Percentiles rank a stretch among this genome's conserved stretches.
Conservation (phyloP, 805 yeast species). For the Candida railenensis region DNA sequence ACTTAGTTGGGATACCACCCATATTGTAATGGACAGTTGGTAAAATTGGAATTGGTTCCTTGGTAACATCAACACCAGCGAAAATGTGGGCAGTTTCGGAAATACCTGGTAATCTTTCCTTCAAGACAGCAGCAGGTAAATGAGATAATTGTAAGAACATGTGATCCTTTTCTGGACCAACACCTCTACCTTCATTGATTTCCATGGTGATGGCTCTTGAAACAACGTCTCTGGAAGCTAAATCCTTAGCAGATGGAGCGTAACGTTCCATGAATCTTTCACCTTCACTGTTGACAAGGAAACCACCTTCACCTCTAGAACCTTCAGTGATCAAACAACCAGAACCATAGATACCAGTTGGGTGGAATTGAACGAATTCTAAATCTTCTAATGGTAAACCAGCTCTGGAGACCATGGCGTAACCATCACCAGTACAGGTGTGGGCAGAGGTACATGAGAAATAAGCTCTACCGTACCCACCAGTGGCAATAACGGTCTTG, state of each 20-base stretch:
- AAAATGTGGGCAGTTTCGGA: conserved; percentile 97
- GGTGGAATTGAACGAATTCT: conserved; percentile 98
- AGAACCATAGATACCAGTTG: conserved; percentile 98
- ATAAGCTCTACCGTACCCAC: conserved; percentile 98
- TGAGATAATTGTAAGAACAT: conserved; percentile 92
- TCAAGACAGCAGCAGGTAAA: conserved; percentile 84
- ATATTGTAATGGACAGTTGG: conserved; percentile 99
- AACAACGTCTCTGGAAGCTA: conserved; percentile 98
- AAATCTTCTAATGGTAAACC: conserved; percentile 97
- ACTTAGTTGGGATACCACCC: conserved; percentile 99
- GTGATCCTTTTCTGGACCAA: conserved; percentile 94
- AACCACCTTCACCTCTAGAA: conserved; percentile 99
- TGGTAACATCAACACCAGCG: conserved; percentile 99
- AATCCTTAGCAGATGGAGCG: conserved; percentile 97
- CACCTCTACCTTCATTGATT: conserved; percentile 99
- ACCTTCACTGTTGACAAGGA: conserved; percentile 92
- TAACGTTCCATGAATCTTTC: conserved; percentile 99
- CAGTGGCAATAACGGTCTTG: conserved; percentile 95
- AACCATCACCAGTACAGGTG: conserved; percentile 99
- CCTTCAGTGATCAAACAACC: conserved; percentile 99
- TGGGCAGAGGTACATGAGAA: conserved; percentile 99
- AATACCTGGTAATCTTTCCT: conserved; percentile 98
- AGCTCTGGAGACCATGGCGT: conserved; percentile 97
- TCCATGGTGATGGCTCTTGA: conserved; percentile 98
- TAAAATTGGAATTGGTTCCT: conserved; percentile 97